These are phyloP conservation scores for Bipolaris oryzae DNA, from an alignment of 2,329 filamentous ascomycete genomes.

Conservation along the genomic window DNA sequence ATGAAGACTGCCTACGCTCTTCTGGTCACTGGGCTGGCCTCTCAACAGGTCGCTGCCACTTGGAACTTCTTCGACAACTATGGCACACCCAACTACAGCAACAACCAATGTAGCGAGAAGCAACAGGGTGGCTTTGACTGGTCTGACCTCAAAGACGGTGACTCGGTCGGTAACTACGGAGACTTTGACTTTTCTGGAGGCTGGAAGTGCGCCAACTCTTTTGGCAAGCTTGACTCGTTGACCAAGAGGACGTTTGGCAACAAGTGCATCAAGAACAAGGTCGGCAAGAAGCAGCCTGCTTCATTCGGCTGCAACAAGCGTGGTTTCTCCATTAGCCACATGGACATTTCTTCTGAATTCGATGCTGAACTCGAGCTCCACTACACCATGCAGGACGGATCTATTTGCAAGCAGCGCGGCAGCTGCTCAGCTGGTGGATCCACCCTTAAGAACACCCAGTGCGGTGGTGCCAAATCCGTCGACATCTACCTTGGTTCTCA, in stretches of 20 bases:
- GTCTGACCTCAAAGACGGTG: slow-evolving; percentile 59
- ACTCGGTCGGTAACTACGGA: slow-evolving; percentile 66
- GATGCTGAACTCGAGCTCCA: slow-evolving; percentile 83
- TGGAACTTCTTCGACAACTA: slow-evolving; percentile 63
- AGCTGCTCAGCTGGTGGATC: slow-evolving; percentile 70
- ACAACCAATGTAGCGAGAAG: slow-evolving; percentile 76
- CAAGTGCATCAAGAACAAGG: slow-evolving; percentile 52
- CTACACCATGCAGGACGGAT: slow-evolving; percentile 84
- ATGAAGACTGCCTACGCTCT: slow-evolving; percentile 54
- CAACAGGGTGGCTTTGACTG: slow-evolving; percentile 77
- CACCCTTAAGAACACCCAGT: slow-evolving; percentile 81
- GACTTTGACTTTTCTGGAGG: slow-evolving; percentile 69
- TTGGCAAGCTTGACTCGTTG: slow-evolving; percentile 64
- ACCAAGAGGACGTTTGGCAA: slow-evolving; percentile 53
- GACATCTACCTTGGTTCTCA: slow-evolving; percentile 65
- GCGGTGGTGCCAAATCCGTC: slow-evolving; percentile 86
- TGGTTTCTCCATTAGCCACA: slow-evolving; percentile 75
- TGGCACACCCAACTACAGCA: slow-evolving; percentile 71
- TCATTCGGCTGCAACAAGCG: slow-evolving; percentile 69
- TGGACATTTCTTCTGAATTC: slow-evolving; percentile 75
- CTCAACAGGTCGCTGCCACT: slow-evolving; percentile 54
- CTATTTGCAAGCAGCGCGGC: slow-evolving; percentile 75
- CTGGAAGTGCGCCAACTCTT: slow-evolving; percentile 70
- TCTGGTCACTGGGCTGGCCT: slow-evolving; percentile 54
- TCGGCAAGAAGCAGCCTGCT: slow-evolving; percentile 59